A percentile compares a stretch with the other conserved stretches of the same genome.
phyloP scores from a whole-genome alignment of 805 yeast species.

The Ogataea henricii region DNA sequence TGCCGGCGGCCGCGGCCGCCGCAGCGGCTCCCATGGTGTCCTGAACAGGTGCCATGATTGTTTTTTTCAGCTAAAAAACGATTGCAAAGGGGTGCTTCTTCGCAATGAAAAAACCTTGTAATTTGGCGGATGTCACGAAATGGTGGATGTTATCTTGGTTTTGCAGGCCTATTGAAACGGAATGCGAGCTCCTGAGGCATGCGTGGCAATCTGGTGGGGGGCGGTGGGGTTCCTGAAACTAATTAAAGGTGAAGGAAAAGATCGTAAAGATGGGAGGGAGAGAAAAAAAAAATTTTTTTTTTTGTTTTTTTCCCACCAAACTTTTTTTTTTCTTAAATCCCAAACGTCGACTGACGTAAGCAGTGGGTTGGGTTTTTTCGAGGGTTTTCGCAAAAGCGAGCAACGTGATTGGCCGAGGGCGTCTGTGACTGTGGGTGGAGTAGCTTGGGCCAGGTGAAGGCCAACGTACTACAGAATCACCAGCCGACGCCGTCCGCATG shows the following conservation, averaged over 20 bases:
- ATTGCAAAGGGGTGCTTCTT: conserved; percentile 25
- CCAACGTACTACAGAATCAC: too few species aligned
- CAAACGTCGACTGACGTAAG: conserved; percentile 3
- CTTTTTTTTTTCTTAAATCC: too few species aligned
- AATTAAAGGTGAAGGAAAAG: background rate
- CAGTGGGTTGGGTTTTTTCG: background rate
- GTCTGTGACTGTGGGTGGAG: background rate
- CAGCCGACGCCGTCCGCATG: too few species aligned
- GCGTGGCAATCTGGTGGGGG: conserved; percentile 5
- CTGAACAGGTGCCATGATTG: conserved; percentile 13
- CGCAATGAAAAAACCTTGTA: conserved; percentile 32
- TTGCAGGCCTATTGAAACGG: conserved; percentile 35
- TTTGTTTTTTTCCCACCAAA: too few species aligned
- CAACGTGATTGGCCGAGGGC: background rate
- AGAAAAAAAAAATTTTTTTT: conserved; percentile 11
- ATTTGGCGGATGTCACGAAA: conserved; percentile 2
- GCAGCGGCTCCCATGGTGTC: conserved; percentile 13
- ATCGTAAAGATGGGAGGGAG: background rate
- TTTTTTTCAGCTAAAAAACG: conserved; percentile 29
- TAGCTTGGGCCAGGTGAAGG: too few species aligned
- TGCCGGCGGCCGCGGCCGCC: conserved; percentile 11
- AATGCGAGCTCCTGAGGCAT: conserved; percentile 36
- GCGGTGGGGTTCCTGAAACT: too few species aligned
- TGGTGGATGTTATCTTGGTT: conserved; percentile 34
- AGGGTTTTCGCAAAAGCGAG: background rate